Base-by-base conservation (phyloP, 1,284 basidiomycete genomes). In the Melanopsichium pennsylvanicum region DNA sequence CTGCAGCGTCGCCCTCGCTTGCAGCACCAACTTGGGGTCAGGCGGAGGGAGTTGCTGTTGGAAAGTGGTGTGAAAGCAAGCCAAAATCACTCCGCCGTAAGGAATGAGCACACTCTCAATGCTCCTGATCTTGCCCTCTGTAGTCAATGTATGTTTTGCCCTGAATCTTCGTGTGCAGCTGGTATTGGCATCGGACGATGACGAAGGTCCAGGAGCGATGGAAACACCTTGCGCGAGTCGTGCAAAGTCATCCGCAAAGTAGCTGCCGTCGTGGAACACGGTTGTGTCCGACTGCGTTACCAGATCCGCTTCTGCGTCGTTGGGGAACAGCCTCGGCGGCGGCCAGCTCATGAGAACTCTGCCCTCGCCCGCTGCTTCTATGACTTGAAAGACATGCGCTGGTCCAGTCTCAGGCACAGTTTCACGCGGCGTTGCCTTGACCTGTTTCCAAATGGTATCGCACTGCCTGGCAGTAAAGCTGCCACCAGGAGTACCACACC, bases 101-200 rank as follows among this genome's bases (percentile, higher is more conserved):
- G 92, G 92, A 81, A 95, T 93, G 82, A 93, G 92, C 59, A 95
- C 90, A 81, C 90, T 92, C 77, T 92, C 90, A 43, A 95, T 88
- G 75, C 89, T 86, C 16, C 83, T 75, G 29, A 81, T 75, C 81
- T 87, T 71, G 40, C 86, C 87, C 57, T 88, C 86, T 33, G 86
- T 84, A 61, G 82, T 82, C 42, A 85, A 82, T 4, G 87, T 86
- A 84, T 93, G 91, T 72, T 87, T 86, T 38, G 90, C 89, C 78
- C 91, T 89, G 84, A 91, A 96, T 60, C 95, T 86, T 74, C 91
- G 87, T 56, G 93, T 97, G 81, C 94, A 98, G 82, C 89, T 93
- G 40, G 94, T 97, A 82, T 90, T 90, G 35, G 90, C 88, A 75
- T 89, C 88, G 67, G 85, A 88, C 2, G 80, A 72, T 16, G 55